Evolutionary conservation across 768 basidiomycete genomes (phyloP).

Genomic region (Boletales sp.): DNA sequence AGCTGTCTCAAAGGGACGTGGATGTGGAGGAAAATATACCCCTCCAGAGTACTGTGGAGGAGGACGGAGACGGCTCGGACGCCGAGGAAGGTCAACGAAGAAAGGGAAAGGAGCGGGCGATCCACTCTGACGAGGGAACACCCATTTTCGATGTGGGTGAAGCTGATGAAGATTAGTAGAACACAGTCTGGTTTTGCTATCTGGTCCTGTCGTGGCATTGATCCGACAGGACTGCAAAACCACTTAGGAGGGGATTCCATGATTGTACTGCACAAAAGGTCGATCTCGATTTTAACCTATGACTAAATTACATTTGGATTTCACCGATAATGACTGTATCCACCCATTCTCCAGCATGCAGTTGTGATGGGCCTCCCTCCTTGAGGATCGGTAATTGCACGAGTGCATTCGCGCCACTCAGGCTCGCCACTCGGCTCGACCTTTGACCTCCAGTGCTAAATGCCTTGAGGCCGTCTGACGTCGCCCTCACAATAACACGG

Average conservation of each 20-base stretch:
- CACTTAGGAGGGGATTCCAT: background rate
- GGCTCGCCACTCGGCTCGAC: constrained; percentile 75
- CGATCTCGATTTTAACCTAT: background rate
- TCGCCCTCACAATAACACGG: constrained; percentile 59
- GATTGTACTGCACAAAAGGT: background rate
- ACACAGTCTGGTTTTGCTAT: background rate
- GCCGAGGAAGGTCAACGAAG: constrained; percentile 32
- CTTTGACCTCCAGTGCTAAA: constrained; percentile 85
- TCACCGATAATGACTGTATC: constrained; percentile 71
- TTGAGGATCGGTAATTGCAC: constrained; percentile 56
- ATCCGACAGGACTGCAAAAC: background rate
- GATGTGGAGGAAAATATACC: constrained; percentile 68
- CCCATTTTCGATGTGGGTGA: constrained; percentile 57
- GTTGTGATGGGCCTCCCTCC: constrained; percentile 29
- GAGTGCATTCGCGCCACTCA: constrained; percentile 79
- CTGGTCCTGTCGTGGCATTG: background rate
- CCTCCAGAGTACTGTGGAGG: constrained; percentile 40
- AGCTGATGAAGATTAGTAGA: constrained; percentile 42
- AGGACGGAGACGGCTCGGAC: constrained; percentile 42
- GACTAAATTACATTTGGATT: constrained; percentile 33
- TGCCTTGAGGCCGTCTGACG: constrained; percentile 50
- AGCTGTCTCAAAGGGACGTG: constrained; percentile 7
- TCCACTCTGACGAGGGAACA: constrained; percentile 27
- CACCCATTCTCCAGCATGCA: constrained; percentile 54
- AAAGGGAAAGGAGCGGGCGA: constrained; percentile 50